Conservation (phyloP, 805 yeast genomes). For the Phaffomyces opuntiae region DNA sequence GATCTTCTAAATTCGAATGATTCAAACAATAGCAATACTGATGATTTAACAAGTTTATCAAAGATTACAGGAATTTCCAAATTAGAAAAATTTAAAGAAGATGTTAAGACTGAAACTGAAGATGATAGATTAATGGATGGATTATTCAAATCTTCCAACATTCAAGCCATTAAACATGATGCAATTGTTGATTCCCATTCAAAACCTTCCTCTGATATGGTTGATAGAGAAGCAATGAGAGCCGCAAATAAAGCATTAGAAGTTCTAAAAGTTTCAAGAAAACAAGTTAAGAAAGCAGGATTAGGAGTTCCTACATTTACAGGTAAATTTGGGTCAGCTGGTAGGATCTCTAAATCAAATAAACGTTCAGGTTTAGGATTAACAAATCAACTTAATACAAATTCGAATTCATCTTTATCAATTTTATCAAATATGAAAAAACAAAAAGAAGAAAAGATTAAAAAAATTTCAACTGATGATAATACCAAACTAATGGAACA, state of each 20-base stretch:
- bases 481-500: slow-evolving; percentile 25
- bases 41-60: slow-evolving; percentile 60
- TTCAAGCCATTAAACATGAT: slow-evolving; percentile 74
- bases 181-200: slow-evolving; percentile 52
- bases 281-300: slow-evolving; percentile 30
- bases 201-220: slow-evolving; percentile 24
- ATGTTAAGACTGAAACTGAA: slow-evolving; percentile 32
- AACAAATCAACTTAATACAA: slow-evolving; percentile 13
- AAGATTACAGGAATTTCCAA: slow-evolving; percentile 66
- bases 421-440: slow-evolving; percentile 43
- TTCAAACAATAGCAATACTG: slow-evolving; percentile 27
- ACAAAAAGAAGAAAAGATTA: slow-evolving; percentile 23
- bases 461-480: slow-evolving; percentile 1
- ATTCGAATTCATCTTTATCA: slow-evolving; percentile 35
- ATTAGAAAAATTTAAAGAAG: slow-evolving; percentile 51
- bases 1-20: slow-evolving; percentile 20
- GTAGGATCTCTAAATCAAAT: slow-evolving; percentile 34
- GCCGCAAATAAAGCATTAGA: slow-evolving; percentile 47
- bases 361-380: neutral
- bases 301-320: slow-evolving; percentile 96
- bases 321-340: slow-evolving; percentile 84
- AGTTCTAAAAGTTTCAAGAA: slow-evolving; percentile 51
- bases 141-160: slow-evolving; percentile 66
- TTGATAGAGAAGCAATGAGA: slow-evolving; percentile 56
- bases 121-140: slow-evolving; percentile 70